Evolutionary conservation across 164 flowering plant species (phyloP), one percentile per base, ranked within the genome.

Genomic region (Santalum album): DNA sequence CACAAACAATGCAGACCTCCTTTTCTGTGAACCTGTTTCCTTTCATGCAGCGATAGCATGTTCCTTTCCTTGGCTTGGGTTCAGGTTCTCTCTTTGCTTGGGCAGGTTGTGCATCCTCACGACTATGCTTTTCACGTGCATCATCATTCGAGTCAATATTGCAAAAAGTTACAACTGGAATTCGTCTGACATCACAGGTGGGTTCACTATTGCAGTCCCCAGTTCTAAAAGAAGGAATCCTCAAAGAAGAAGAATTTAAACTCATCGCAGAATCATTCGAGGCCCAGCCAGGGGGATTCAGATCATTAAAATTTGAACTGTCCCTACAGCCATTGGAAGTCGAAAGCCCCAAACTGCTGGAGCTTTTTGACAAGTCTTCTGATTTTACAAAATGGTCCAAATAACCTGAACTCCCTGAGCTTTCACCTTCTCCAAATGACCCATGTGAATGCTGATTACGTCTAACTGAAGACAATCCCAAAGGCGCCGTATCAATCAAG

Each of bases 1-100:
- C 83, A 71, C 99, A 94, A 52, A 90, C 99, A 55, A 94, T 63
- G 70, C 99, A 94, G 42, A 67, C 80, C 73, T 94, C 97, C 77
- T 94, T 94, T 59, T 90, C 97, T 0, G 84, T 83, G 56, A 94
- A 85, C 29, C 97, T 60, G 51, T 61, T 85, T 34, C 97, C 95
- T 65, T 83, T 92, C 27, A 63, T 65, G 68, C 99, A 92, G 34
- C 99, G 67, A 60, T 87, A 78, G 53, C 99, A 92, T 3, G 78
- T 66, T 6, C 92, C 78, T 65, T 75, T 83, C 72, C 56, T 76
- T 48, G 68, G 72, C 55, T 71, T 78, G 3, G 48, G 58, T 12
- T 48, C 60, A 22, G 76, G 60, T 54, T 74, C 74, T 51, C 60
- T 69, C 63, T 48, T 75, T 1, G 27, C 55, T 35, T 59, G 60